phyloP scores from a whole-genome alignment of 2,329 filamentous ascomycete genomes.

The Orbilia blumenaviensis region DNA sequence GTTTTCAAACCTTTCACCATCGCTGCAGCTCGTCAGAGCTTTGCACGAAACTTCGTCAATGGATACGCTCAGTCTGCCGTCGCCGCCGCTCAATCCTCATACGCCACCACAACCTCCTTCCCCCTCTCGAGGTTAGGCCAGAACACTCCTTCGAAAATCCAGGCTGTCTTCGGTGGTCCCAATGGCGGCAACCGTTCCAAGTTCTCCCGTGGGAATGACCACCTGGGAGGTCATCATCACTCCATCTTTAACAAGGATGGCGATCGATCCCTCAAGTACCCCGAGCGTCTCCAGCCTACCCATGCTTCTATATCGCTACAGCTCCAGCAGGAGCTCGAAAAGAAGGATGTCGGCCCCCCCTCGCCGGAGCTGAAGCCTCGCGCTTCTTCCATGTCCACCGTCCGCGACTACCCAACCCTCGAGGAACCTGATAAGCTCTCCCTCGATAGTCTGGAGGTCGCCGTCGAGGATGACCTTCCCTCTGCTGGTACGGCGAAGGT shows the following conservation, averaged over 20 bases:
- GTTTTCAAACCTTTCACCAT: conserved; percentile 72
- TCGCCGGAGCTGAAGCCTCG: conserved; percentile 42
- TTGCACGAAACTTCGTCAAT: conserved; percentile 95
- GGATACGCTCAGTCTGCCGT: conserved; percentile 98
- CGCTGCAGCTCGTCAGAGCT: conserved; percentile 92
- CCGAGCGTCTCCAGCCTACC: conserved; percentile 34
- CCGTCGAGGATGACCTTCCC: conserved; percentile 39
- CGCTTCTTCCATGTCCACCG: conserved; percentile 48
- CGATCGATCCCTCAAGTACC: conserved; percentile 48
- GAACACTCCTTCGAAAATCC: conserved; percentile 67
- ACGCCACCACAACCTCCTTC: conserved; percentile 75
- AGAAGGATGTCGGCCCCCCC: conserved; percentile 45
- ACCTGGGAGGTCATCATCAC: conserved; percentile 41
- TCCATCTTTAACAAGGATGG: conserved; percentile 55
- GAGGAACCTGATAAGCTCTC: conserved; percentile 43
- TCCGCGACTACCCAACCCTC: conserved; percentile 46
- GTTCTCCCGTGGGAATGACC: conserved; percentile 23
- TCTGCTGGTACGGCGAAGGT: not conserved
- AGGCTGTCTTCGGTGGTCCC: conserved; percentile 61
- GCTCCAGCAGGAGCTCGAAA: conserved; percentile 46
- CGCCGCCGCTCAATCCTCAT: conserved; percentile 86
- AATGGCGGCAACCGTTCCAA: conserved; percentile 62
- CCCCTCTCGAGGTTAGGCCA: conserved; percentile 69
- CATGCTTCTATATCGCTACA: conserved; percentile 45
- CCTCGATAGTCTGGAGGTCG: conserved; percentile 20